Percentiles rank a stretch among this genome's conserved stretches.
Conservation (phyloP, 2,329 filamentous ascomycete genomes). For the Triangularia setosa region DNA sequence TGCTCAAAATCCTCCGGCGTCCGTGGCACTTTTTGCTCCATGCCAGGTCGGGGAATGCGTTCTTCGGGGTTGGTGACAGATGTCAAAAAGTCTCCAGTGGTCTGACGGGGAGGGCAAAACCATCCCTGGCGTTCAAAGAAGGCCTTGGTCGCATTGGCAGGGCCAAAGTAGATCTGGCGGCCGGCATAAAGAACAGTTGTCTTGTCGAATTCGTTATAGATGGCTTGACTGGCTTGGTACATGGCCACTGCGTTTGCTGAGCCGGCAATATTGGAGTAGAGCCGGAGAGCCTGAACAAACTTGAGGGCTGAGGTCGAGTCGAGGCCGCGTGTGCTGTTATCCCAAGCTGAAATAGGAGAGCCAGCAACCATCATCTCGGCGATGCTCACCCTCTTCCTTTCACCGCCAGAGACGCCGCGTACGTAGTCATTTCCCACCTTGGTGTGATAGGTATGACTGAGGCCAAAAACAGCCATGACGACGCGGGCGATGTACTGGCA, state of each 20-base stretch:
- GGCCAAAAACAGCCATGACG: slow-evolving; percentile 67
- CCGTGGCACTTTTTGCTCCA: slow-evolving; percentile 51
- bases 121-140: slow-evolving; percentile 63
- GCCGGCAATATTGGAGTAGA: slow-evolving; percentile 67
- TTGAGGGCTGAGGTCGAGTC: slow-evolving; percentile 71
- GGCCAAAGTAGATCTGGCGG: slow-evolving; percentile 72
- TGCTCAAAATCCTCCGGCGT: slow-evolving; percentile 59
- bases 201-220: slow-evolving; percentile 59
- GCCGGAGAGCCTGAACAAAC: slow-evolving; percentile 64
- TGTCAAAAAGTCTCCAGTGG: slow-evolving; percentile 69
- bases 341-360: slow-evolving; percentile 20
- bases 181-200: slow-evolving; percentile 72
- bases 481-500: slow-evolving; percentile 60
- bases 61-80: slow-evolving; percentile 62
- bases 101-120: slow-evolving; percentile 48
- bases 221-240: slow-evolving; percentile 46
- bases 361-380: slow-evolving; percentile 55
- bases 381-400: slow-evolving; percentile 76
- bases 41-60: slow-evolving; percentile 55
- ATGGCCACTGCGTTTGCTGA: slow-evolving; percentile 63
- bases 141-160: slow-evolving; percentile 48
- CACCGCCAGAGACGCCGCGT: slow-evolving; percentile 66
- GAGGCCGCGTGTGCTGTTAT: slow-evolving; percentile 58
- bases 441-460: slow-evolving; percentile 68
- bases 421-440: slow-evolving; percentile 73